These are phyloP conservation scores for Chrysophaeum taylorii DNA, from an alignment of 352 stramenopile genomes.

Conservation along the genomic window DNA sequence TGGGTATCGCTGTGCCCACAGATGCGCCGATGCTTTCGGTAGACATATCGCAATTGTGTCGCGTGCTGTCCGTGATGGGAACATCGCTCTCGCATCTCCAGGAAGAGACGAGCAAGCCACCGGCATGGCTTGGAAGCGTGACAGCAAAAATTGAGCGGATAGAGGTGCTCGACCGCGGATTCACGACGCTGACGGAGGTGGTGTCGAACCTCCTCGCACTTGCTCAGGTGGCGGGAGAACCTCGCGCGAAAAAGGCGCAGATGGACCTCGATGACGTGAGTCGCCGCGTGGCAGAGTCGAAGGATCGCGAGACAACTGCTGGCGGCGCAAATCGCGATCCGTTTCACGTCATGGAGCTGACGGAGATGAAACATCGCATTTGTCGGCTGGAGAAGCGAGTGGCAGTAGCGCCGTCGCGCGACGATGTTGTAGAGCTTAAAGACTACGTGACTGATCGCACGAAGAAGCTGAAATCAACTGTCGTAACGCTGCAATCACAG, in stretches of 20 bases:
- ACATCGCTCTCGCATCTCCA: background rate
- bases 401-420: background rate
- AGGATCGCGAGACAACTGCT: no score
- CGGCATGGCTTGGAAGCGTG: slow-evolving; percentile 1
- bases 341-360: no score
- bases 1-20: no score
- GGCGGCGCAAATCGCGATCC: no score
- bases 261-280: no score
- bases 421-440: slow-evolving; percentile 8
- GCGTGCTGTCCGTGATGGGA: background rate
- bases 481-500: background rate
- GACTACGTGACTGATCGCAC: slow-evolving; percentile 1
- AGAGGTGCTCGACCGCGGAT: background rate
- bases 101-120: background rate
- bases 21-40: no score
- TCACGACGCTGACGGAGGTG: slow-evolving; percentile 1
- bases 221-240: no score
- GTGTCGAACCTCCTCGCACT: background rate
- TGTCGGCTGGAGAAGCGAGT: no score
- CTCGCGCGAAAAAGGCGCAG: no score
- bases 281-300: no score
- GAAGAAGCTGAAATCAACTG: background rate
- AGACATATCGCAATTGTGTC: background rate
- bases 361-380: no score
- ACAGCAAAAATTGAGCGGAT: background rate